Evolutionary conservation across 2,329 filamentous ascomycete species (phyloP), one percentile per base, ranked within the genome.

Genomic region (Fusarium sp.): DNA sequence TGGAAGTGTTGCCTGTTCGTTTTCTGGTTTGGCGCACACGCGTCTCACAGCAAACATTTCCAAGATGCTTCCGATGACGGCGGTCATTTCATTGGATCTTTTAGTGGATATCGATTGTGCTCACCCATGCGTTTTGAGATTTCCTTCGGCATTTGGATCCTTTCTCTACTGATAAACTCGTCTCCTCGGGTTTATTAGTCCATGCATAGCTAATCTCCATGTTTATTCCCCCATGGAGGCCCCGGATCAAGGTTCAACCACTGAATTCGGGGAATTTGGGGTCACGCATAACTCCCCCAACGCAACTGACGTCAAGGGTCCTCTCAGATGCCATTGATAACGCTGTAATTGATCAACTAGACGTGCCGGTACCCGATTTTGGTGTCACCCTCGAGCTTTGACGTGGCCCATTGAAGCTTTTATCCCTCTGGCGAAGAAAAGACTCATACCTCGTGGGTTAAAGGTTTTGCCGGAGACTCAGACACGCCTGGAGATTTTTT

Each of bases 231-330:
- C 61, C 61, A 14, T 58, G 50, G 12, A 48, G 36, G 63, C 45
- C 63, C 47, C 41, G 65, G 65, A 68, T 68, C 65, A 68, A 68
- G 54, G 35, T 57, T 68, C 65, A 47, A 38, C 65, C 63, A 42
- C 30, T 26, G n/a, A 51, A 32, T n/a, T 45, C 26, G 53, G 54
- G 65, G 53, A 44, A 67, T 17, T 41, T 30, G 63, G 50, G 32
- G 24, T 56, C 38, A n/a, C 20, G 24, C 22, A 41, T 30, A 30
- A 24, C 18, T 32, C 32, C 12, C 14, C 18, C 20, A 20, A 30
- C 14, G 42, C 15, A 38, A 13, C 24, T 61, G 35, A 68, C 63
- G 63, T 62, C 65, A 41, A 53, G 15, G 11, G 28, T 24, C 63
- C 11, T n/a, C 36, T 12, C 7, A n/a, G 22, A 51, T 50, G 44